A percentile compares a stretch with the other conserved stretches of the same genome.
Conservation (phyloP, 1,284 basidiomycete species). For the Ustilago trichophora region DNA sequence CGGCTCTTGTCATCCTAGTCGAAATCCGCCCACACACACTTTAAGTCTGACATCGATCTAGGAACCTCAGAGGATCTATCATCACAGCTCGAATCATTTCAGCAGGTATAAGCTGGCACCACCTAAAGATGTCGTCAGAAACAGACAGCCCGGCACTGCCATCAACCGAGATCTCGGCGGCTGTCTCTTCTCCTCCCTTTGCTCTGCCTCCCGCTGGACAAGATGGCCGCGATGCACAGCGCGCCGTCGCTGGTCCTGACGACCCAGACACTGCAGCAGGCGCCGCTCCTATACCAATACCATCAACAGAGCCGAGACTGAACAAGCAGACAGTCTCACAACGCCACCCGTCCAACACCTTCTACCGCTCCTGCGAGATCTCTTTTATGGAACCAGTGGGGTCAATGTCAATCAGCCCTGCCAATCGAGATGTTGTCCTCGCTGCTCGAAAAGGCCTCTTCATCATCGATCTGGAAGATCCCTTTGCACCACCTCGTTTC, state of each 20-base stretch:
- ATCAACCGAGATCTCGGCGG: slow-evolving; percentile 34
- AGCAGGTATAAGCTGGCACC: neutral
- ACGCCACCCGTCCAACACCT: slow-evolving; percentile 41
- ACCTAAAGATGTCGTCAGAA: slow-evolving; percentile 10
- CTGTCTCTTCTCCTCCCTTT: slow-evolving; percentile 10
- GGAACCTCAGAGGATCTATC: neutral
- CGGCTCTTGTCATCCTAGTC: no score
- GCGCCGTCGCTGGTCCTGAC: slow-evolving; percentile 16
- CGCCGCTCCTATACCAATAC: slow-evolving; percentile 26
- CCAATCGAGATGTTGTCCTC: slow-evolving; percentile 64
- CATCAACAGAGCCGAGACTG: slow-evolving; percentile 7
- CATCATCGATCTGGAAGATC: slow-evolving; percentile 90
- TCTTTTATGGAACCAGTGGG: slow-evolving; percentile 61
- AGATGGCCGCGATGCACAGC: slow-evolving; percentile 36
- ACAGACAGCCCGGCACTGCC: slow-evolving; percentile 26
- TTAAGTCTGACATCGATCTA: neutral
- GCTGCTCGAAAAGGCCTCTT: slow-evolving; percentile 84
- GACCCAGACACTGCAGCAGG: slow-evolving; percentile 5
- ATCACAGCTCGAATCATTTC: no score
- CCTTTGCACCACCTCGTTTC: slow-evolving; percentile 86
- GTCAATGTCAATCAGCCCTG: slow-evolving; percentile 65
- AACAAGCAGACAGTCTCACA: slow-evolving; percentile 26
- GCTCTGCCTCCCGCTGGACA: slow-evolving; percentile 35
- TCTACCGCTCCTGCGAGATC: slow-evolving; percentile 47
- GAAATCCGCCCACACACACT: neutral